phyloP scores from a whole-genome alignment of 768 basidiomycete species.

The Leucosporidium creatinivorum region DNA sequence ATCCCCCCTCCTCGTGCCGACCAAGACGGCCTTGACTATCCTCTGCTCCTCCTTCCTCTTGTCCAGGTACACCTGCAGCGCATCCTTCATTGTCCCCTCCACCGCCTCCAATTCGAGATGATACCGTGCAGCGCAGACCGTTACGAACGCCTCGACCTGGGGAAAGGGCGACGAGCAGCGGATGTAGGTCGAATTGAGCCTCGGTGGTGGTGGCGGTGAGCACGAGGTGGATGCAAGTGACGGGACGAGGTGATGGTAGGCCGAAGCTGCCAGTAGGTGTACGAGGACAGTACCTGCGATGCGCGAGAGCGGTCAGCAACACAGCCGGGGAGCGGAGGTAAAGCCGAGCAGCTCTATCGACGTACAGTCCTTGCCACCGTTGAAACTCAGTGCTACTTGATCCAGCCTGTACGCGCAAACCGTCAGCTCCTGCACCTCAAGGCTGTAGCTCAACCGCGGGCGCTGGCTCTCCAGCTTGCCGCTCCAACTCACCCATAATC shows the following conservation, averaged over 20 bases:
- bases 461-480: not conserved
- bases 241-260: slow-evolving; percentile 46
- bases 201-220: slow-evolving; percentile 30
- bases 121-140: slow-evolving; percentile 56
- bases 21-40: slow-evolving; percentile 64
- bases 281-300: slow-evolving; percentile 81
- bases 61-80: slow-evolving; percentile 29
- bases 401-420: slow-evolving; percentile 15
- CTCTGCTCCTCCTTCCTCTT: slow-evolving; percentile 33
- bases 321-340: slow-evolving; percentile 38
- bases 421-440: not conserved
- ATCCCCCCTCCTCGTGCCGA: slow-evolving; percentile 82
- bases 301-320: not conserved
- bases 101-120: slow-evolving; percentile 65
- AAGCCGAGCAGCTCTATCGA: slow-evolving; percentile 3
- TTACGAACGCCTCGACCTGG: slow-evolving; percentile 75
- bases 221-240: slow-evolving; percentile 46
- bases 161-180: slow-evolving; percentile 82
- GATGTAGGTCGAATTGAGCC: slow-evolving; percentile 61
- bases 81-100: slow-evolving; percentile 57
- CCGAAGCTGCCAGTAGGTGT: slow-evolving; percentile 71
- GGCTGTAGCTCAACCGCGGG: not conserved
- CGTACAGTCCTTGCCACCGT: slow-evolving; percentile 95
- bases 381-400: slow-evolving; percentile 77
- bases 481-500: slow-evolving; percentile 63